phyloP scores from a whole-genome alignment of 768 basidiomycete genomes.

The Boletus rubropictus region DNA sequence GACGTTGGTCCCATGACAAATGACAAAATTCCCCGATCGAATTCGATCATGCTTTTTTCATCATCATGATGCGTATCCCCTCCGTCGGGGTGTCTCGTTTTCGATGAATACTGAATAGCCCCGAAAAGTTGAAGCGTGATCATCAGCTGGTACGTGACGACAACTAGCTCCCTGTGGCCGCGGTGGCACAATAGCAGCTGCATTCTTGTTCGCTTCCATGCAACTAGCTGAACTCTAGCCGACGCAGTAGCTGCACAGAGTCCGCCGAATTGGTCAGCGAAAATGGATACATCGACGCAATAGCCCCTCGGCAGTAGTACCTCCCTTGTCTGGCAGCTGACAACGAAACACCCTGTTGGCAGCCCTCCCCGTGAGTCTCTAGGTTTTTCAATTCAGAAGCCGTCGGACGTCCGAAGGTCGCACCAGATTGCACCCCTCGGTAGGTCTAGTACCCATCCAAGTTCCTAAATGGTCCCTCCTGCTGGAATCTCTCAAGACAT shows the following conservation, averaged over 20 bases:
- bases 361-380: constrained; percentile 4
- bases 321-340: not conserved
- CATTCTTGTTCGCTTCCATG: not conserved
- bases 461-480: not conserved
- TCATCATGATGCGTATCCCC: not conserved
- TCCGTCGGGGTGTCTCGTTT: not conserved
- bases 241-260: not conserved
- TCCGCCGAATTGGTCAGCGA: constrained; percentile 2
- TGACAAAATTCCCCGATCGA: not conserved
- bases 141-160: not conserved
- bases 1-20: not conserved
- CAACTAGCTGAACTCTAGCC: not conserved
- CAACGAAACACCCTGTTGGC: constrained; percentile 3
- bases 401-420: constrained; percentile 2
- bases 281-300: constrained; percentile 2
- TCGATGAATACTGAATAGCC: not conserved
- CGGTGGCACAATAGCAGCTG: not conserved
- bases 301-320: not conserved
- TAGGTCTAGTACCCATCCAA: not conserved
- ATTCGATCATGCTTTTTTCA: not conserved
- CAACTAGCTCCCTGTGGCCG: not conserved
- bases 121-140: not conserved
- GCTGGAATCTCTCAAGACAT: constrained; percentile 5
- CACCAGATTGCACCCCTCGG: not conserved
- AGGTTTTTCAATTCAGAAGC: constrained; percentile 3